Evolutionary conservation across 1,284 basidiomycete species (phyloP).

Genomic region (Pyrrhoderma noxium): DNA sequence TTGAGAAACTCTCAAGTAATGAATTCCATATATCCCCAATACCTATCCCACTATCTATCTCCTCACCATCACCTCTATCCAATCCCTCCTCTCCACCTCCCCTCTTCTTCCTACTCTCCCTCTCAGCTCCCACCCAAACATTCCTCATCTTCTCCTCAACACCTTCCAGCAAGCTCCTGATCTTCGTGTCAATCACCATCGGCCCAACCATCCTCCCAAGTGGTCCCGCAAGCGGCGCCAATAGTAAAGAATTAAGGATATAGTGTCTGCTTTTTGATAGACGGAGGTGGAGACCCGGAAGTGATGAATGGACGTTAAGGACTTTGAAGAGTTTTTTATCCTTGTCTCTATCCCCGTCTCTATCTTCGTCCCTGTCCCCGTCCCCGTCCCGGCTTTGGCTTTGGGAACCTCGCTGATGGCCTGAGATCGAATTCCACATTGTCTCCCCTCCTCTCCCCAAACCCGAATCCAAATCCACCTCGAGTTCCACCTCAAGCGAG

Average conservation of each 20-base stretch:
- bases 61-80: neutral
- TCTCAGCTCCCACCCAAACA: too few relatives aligned
- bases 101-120: slow-evolving; percentile 19
- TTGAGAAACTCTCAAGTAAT: slow-evolving; percentile 22
- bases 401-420: too few relatives aligned
- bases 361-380: too few relatives aligned
- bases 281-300: slow-evolving; percentile 34
- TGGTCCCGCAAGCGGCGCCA: slow-evolving; percentile 40
- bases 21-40: slow-evolving; percentile 30
- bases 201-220: slow-evolving; percentile 25
- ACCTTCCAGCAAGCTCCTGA: slow-evolving; percentile 28
- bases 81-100: slow-evolving; percentile 16
- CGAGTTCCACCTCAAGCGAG: slow-evolving; percentile 36
- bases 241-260: slow-evolving; percentile 39
- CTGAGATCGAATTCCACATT: too few relatives aligned
- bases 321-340: slow-evolving; percentile 33
- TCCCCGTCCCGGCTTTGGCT: too few relatives aligned
- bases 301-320: slow-evolving; percentile 29
- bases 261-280: slow-evolving; percentile 39
- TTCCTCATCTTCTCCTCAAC: slow-evolving; percentile 27
- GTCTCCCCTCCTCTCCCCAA: neutral
- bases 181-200: slow-evolving; percentile 28
- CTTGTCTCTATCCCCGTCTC: slow-evolving; percentile 13
- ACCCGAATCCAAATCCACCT: slow-evolving; percentile 20
- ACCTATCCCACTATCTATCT: slow-evolving; percentile 13